Percentiles rank a stretch among this genome's conserved stretches.
Evolutionary conservation across 805 yeast genomes (phyloP).

Genomic region (Zygotorulaspora sp.): DNA sequence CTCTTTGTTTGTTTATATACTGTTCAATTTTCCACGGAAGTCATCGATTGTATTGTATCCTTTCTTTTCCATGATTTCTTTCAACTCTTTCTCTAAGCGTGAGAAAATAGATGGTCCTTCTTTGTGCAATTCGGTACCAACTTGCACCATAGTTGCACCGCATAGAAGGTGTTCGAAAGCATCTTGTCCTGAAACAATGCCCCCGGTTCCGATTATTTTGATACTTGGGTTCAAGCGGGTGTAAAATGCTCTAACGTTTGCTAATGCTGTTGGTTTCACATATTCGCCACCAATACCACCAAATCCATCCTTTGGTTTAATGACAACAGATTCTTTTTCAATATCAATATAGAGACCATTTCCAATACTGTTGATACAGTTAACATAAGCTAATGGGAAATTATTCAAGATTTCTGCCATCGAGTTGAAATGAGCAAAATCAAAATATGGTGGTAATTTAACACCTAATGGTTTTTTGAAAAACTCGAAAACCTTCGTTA

Average conservation of each 20-base stretch:
- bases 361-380: constrained; percentile 32
- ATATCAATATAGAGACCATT: constrained; percentile 31
- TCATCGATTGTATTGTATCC: constrained; percentile 32
- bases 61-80: constrained; percentile 25
- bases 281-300: constrained; percentile 36
- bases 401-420: constrained; percentile 28
- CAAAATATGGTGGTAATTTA: constrained; percentile 33
- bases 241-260: constrained; percentile 34
- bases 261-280: constrained; percentile 33
- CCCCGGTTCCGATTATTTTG: constrained; percentile 33
- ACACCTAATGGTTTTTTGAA: constrained; percentile 32
- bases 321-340: constrained; percentile 30
- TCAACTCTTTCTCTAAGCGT: constrained; percentile 23
- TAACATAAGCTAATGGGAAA: constrained; percentile 29
- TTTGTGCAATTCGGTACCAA: constrained; percentile 30
- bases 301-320: constrained; percentile 33
- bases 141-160: constrained; percentile 33
- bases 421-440: constrained; percentile 33
- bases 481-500: constrained; percentile 26
- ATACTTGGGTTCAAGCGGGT: constrained; percentile 29
- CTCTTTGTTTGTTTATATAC: constrained; percentile 13
- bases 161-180: constrained; percentile 33
- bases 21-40: constrained; percentile 30
- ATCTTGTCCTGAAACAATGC: constrained; percentile 30
- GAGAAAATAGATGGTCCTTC: constrained; percentile 29